A percentile compares a stretch with the other conserved stretches of the same genome.
These are phyloP conservation scores for Camptophora hylomeconis DNA, from an alignment of 2,329 filamentous ascomycete species.

Conservation along the genomic window DNA sequence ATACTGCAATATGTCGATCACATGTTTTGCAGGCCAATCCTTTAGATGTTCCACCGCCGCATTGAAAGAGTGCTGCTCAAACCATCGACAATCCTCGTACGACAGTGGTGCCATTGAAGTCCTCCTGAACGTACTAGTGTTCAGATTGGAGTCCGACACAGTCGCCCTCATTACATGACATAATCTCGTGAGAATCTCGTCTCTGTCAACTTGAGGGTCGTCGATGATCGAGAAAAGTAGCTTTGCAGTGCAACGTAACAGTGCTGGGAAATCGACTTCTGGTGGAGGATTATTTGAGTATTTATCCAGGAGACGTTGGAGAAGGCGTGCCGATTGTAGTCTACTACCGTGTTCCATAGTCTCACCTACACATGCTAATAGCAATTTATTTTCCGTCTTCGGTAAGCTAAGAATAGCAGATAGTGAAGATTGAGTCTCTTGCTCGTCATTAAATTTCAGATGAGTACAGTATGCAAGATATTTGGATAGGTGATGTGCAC, in stretches of 20 bases:
- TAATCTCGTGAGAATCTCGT: slow-evolving; percentile 11
- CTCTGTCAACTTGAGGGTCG: slow-evolving; percentile 6
- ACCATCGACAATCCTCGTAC: slow-evolving; percentile 10
- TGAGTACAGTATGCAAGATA: slow-evolving; percentile 67
- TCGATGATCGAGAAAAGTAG: slow-evolving; percentile 33
- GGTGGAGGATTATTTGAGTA: slow-evolving; percentile 35
- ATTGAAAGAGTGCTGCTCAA: slow-evolving; percentile 11
- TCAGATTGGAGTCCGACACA: background rate
- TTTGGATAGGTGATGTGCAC: slow-evolving; percentile 38
- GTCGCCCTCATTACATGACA: slow-evolving; percentile 11
- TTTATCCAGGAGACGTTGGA: slow-evolving; percentile 48
- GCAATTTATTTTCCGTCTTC: slow-evolving; percentile 42
- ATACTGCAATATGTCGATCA: slow-evolving; percentile 14
- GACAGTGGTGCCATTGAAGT: background rate
- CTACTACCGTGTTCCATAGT: slow-evolving; percentile 55
- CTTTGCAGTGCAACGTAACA: slow-evolving; percentile 40
- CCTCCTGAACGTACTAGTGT: too few species aligned
- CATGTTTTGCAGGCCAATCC: slow-evolving; percentile 10
- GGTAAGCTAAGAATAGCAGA: slow-evolving; percentile 6
- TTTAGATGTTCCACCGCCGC: slow-evolving; percentile 8
- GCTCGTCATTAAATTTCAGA: slow-evolving; percentile 31
- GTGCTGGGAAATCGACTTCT: slow-evolving; percentile 46
- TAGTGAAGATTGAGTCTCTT: slow-evolving; percentile 4
- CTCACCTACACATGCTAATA: slow-evolving; percentile 72
- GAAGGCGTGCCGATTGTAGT: slow-evolving; percentile 42